Conservation (phyloP, 2,329 filamentous ascomycete genomes). For the Graphium sp. region DNA sequence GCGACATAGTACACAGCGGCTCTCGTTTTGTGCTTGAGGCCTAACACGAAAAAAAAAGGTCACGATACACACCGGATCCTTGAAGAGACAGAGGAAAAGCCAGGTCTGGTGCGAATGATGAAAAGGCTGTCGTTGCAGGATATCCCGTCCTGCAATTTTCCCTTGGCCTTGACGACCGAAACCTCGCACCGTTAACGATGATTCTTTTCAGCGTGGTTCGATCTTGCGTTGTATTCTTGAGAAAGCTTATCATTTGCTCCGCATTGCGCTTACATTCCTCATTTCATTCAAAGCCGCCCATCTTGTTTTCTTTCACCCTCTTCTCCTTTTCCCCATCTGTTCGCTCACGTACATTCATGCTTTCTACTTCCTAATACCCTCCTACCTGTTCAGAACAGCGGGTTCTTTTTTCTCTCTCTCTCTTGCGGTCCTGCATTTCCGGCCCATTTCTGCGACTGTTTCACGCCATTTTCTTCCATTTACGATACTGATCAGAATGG, state of each 20-base stretch:
- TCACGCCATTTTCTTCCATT: no score
- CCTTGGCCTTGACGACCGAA: no score
- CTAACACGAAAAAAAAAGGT: not conserved
- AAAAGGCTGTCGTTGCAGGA: not conserved
- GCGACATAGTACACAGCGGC: not conserved
- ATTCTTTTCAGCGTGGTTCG: no score
- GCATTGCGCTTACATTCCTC: no score
- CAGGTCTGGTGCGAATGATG: slow-evolving; percentile 1
- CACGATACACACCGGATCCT: not conserved
- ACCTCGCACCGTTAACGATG: no score
- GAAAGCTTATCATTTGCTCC: no score
- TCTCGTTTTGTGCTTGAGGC: not conserved
- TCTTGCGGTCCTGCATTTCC: not conserved
- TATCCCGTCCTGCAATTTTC: no score
- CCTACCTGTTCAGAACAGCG: not conserved
- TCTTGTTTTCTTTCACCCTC: not conserved
- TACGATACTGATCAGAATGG: no score
- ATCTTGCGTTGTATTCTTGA: no score
- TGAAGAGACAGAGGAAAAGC: not conserved
- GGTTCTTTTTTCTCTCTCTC: not conserved
- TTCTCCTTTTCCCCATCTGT: not conserved
- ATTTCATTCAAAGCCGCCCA: not conserved
- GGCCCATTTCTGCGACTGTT: no score
- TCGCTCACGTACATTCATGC: no score
- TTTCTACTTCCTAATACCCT: no score